A percentile compares a stretch with the other conserved stretches of the same genome.
phyloP scores from a whole-genome alignment of 495 filamentous ascomycete species.

The Penicillium fimorum region DNA sequence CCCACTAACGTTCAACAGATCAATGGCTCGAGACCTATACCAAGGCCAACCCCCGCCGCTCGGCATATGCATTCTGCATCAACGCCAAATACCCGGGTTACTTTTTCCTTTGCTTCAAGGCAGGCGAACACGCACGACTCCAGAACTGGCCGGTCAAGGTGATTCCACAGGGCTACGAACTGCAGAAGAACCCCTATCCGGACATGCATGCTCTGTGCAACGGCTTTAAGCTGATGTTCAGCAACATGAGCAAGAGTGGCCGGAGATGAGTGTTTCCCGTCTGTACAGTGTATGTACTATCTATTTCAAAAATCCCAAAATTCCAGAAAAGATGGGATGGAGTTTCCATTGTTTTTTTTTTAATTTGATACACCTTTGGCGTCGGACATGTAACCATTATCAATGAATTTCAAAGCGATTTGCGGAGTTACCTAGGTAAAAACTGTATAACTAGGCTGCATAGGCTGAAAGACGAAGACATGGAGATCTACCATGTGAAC shows the following conservation, averaged over 20 bases:
- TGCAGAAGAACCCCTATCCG: slow-evolving; percentile 81
- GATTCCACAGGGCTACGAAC: slow-evolving; percentile 83
- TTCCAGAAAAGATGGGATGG: slow-evolving; percentile 18
- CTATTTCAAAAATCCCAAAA: neutral
- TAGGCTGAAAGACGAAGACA: neutral
- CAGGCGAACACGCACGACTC: slow-evolving; percentile 66
- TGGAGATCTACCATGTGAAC: slow-evolving; percentile 12
- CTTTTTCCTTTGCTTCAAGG: slow-evolving; percentile 94
- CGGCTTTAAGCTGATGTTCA: slow-evolving; percentile 69
- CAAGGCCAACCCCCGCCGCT: slow-evolving; percentile 91
- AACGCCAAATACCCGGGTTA: slow-evolving; percentile 90
- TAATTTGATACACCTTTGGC: slow-evolving; percentile 32
- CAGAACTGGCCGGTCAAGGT: slow-evolving; percentile 87
- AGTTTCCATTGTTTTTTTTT: slow-evolving; percentile 14
- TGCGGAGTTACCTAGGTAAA: neutral
- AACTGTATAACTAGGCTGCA: no score
- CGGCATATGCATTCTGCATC: slow-evolving; percentile 91
- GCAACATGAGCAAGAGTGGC: slow-evolving; percentile 48
- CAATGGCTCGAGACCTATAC: slow-evolving; percentile 94
- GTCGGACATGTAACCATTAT: slow-evolving; percentile 24
- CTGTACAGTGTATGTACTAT: slow-evolving; percentile 35
- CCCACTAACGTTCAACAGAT: slow-evolving; percentile 57
- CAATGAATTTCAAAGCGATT: slow-evolving; percentile 3
- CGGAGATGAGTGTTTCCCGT: slow-evolving; percentile 21
- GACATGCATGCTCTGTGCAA: slow-evolving; percentile 94